phyloP scores from a whole-genome alignment of 257 asterid genomes.

The Anisodus tanguticus region DNA sequence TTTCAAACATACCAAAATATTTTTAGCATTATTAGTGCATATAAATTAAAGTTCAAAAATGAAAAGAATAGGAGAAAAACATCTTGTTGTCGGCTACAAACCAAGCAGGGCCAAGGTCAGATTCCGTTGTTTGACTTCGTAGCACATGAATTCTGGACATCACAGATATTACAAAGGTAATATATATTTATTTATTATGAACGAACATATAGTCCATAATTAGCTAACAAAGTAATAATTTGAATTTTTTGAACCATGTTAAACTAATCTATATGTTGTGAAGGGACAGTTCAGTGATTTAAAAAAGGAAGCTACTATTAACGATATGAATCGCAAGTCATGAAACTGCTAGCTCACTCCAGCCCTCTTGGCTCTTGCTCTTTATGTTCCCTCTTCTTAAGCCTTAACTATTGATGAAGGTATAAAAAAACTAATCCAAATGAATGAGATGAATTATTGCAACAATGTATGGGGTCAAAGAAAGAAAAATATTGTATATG shows the following conservation, averaged over 20 bases:
- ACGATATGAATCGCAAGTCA: not conserved
- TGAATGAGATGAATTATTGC: slow-evolving; percentile 15
- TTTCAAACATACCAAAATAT: no score
- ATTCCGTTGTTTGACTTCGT: not conserved
- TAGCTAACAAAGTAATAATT: not conserved
- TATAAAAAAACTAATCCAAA: not conserved
- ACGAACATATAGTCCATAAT: not conserved
- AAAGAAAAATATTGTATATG: not conserved
- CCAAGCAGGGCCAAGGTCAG: not conserved
- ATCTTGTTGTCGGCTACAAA: not conserved
- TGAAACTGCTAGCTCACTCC: not conserved
- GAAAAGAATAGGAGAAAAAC: not conserved
- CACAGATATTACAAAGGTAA: not conserved
- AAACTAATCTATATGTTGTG: not conserved
- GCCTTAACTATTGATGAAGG: not conserved
- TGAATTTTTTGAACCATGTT: not conserved
- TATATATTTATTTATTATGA: no score
- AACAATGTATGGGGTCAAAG: not conserved
- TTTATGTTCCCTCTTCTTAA: not conserved
- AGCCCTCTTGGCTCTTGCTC: not conserved
- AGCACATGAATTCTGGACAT: not conserved
- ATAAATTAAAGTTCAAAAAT: no score
- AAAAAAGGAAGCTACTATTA: not conserved
- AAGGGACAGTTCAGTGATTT: not conserved
- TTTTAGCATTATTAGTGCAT: no score